phyloP scores from a whole-genome alignment of 768 basidiomycete genomes.

The Grammothele lineata region DNA sequence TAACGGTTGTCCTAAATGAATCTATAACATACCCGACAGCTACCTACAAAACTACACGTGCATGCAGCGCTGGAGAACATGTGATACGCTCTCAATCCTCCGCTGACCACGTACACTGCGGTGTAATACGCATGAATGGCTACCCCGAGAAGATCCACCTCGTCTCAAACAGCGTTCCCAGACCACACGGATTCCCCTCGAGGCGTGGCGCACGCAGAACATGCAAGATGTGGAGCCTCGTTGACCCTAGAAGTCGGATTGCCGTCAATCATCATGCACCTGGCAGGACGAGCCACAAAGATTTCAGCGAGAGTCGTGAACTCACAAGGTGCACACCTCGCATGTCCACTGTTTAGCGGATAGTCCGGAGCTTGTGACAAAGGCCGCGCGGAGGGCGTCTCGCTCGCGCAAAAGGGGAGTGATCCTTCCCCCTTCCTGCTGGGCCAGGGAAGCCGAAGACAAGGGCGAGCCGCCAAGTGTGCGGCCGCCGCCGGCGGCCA shows the following conservation, averaged over 20 bases:
- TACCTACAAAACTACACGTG: no score
- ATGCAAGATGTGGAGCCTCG: conserved; percentile 48
- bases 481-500: conserved; percentile 25
- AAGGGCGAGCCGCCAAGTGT: conserved; percentile 9
- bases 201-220: conserved; percentile 56
- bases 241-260: conserved; percentile 39
- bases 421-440: no score
- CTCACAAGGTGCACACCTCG: conserved; percentile 62
- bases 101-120: no score
- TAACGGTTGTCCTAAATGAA: no score
- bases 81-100: no score
- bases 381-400: no score
- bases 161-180: conserved; percentile 5
- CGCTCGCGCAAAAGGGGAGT: no score
- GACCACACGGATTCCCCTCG: conserved; percentile 35
- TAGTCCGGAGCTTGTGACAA: neutral
- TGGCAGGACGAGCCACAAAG: neutral
- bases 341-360: conserved; percentile 43
- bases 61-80: no score
- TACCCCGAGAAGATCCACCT: no score
- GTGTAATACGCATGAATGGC: no score
- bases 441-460: no score
- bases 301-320: neutral
- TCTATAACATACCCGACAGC: no score
- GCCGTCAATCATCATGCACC: neutral